Conservation (phyloP, 306 rosid species). For the Ammopiptanthus mongolicus region DNA sequence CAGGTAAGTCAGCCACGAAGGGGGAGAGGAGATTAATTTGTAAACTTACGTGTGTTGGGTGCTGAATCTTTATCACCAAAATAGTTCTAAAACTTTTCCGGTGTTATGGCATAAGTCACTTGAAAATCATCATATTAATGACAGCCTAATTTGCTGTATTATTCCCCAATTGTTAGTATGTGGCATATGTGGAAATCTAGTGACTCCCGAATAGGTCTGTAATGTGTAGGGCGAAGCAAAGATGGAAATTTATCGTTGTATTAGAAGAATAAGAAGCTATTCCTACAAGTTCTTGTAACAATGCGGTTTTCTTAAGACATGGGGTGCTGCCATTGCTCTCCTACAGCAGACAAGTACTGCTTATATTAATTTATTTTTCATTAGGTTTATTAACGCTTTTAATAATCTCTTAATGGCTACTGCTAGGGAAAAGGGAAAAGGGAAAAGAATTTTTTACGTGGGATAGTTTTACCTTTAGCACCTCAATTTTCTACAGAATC, state of each 20-base stretch:
- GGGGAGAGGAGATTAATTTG: neutral
- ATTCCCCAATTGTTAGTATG: neutral
- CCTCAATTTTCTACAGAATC: too few relatives aligned
- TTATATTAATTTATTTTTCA: too few relatives aligned
- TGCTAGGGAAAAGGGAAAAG: too few relatives aligned
- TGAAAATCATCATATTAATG: neutral
- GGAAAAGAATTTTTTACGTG: too few relatives aligned
- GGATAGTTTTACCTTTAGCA: too few relatives aligned
- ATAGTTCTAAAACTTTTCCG: neutral
- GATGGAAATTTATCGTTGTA: constrained; percentile 13
- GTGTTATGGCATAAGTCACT: neutral
- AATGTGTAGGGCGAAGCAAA: constrained; percentile 14
- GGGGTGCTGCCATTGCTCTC: neutral
- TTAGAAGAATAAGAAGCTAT: constrained; percentile 28
- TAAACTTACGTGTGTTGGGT: neutral
- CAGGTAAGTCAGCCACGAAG: neutral
- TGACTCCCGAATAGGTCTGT: neutral
- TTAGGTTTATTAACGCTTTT: too few relatives aligned
- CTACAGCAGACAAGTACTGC: neutral
- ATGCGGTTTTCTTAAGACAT: constrained; percentile 19
- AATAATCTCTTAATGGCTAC: too few relatives aligned
- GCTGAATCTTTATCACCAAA: neutral
- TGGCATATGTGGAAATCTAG: neutral
- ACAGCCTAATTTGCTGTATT: neutral
- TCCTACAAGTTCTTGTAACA: constrained; percentile 8